Conservation (phyloP, 2,329 filamentous ascomycete genomes). For the Aureobasidium sp. region DNA sequence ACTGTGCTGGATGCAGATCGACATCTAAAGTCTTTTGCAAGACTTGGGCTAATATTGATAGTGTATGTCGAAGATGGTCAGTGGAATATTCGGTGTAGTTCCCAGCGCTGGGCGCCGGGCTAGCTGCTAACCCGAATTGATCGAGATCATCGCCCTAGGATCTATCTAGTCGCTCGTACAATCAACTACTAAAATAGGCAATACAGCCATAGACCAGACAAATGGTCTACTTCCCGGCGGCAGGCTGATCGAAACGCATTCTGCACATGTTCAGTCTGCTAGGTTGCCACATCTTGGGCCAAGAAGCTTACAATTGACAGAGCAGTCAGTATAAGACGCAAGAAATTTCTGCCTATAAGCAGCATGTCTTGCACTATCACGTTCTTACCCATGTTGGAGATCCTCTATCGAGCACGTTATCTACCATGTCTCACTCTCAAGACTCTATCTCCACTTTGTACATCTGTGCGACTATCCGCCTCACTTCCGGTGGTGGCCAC, state of each 20-base stretch:
- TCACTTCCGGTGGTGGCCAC: neutral
- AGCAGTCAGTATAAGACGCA: neutral
- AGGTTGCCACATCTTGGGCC: too few species aligned
- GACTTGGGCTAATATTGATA: neutral
- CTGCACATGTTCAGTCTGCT: too few species aligned
- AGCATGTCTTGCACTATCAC: neutral
- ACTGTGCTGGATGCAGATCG: neutral
- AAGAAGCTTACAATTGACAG: too few species aligned
- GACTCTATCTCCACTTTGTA: neutral
- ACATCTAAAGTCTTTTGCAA: neutral
- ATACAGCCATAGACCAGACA: neutral
- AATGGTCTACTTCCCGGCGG: neutral
- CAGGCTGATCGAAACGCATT: neutral
- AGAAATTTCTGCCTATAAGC: neutral
- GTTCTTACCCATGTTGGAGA: neutral
- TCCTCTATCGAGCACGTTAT: neutral
- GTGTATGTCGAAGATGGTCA: neutral
- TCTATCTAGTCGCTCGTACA: neutral
- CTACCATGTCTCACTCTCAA: neutral
- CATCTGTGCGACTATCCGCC: neutral
- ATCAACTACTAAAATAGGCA: neutral
- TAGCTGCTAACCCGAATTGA: neutral
- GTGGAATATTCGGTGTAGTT: neutral
- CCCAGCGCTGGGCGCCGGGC: too few species aligned
- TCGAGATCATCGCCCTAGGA: neutral